Conservation (phyloP, 306 rosid species). For the Glycine soja region DNA sequence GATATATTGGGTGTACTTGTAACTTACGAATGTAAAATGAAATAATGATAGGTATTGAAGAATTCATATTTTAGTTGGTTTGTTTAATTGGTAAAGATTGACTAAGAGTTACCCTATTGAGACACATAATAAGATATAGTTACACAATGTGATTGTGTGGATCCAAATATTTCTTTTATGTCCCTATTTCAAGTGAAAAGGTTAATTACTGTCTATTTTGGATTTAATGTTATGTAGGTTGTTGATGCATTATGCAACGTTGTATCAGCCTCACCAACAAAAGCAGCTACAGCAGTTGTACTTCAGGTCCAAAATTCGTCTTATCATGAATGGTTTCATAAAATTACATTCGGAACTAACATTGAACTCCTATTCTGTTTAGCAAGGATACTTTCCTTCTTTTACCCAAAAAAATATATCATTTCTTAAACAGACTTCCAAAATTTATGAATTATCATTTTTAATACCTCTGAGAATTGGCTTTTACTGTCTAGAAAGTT, state of each 20-base stretch:
- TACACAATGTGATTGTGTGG: neutral
- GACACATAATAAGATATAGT: neutral
- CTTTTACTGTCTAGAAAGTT: conserved; percentile 16
- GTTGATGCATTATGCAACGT: conserved; percentile 98
- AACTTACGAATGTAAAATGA: neutral
- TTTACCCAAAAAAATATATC: neutral
- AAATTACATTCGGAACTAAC: conserved; percentile 18
- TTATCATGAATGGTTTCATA: conserved; percentile 37
- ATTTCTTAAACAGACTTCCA: conserved; percentile 23
- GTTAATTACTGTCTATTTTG: conserved; percentile 31
- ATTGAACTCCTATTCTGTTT: conserved; percentile 41
- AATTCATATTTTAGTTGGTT: neutral
- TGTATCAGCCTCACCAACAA: conserved; percentile 87
- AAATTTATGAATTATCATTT: conserved; percentile 18
- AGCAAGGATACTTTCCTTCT: neutral
- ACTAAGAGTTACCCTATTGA: conserved; percentile 2
- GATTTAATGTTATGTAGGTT: conserved; percentile 62
- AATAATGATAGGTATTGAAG: neutral
- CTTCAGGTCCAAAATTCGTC: conserved; percentile 79
- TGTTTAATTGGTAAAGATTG: neutral
- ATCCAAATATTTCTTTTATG: neutral
- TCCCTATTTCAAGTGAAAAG: conserved; percentile 30
- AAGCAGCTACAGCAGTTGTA: conserved; percentile 92
- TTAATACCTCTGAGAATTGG: conserved; percentile 14
- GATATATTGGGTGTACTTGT: neutral